Conservation (phyloP, 768 basidiomycete genomes). For the Mycena metata region DNA sequence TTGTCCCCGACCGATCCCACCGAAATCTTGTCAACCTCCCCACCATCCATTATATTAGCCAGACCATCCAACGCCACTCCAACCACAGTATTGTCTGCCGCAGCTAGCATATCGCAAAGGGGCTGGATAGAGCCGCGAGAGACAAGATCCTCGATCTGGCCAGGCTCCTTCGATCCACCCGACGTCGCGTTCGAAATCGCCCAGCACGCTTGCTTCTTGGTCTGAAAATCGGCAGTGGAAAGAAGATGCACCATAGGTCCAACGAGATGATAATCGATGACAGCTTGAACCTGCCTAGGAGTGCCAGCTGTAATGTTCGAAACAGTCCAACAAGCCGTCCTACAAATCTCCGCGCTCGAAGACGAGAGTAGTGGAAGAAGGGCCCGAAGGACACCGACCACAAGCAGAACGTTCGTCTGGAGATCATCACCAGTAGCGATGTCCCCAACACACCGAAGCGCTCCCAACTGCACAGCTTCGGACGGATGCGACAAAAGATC, state of each 20-base stretch:
- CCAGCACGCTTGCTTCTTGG: constrained; percentile 99
- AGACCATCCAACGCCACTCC: constrained; percentile 98
- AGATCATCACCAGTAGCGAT: constrained; percentile 99
- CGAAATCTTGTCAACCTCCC: constrained; percentile 92
- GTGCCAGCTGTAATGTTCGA: constrained; percentile 98
- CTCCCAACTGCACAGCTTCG: constrained; percentile 98
- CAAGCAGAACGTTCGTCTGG: constrained; percentile 98
- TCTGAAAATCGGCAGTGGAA: constrained; percentile 98
- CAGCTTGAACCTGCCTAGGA: constrained; percentile 95
- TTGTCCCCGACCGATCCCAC: constrained; percentile 87
- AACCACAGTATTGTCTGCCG: constrained; percentile 99
- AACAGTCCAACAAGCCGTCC: constrained; percentile 99
- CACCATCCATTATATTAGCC: constrained; percentile 98
- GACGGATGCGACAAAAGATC: constrained; percentile 96
- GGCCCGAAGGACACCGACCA: constrained; percentile 97
- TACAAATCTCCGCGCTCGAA: constrained; percentile 98
- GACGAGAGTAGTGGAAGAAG: constrained; percentile 93
- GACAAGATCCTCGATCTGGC: constrained; percentile 98
- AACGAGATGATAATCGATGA: constrained; percentile 98
- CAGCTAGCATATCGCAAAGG: constrained; percentile 93
- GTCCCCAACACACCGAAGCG: constrained; percentile 97
- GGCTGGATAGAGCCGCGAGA: constrained; percentile 99
- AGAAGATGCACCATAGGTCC: constrained; percentile 99
- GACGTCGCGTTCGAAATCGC: constrained; percentile 99
- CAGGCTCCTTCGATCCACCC: constrained; percentile 95